These are phyloP conservation scores for Termitomyces sp. DNA, from an alignment of 1,284 basidiomycete species.

Conservation along the genomic window DNA sequence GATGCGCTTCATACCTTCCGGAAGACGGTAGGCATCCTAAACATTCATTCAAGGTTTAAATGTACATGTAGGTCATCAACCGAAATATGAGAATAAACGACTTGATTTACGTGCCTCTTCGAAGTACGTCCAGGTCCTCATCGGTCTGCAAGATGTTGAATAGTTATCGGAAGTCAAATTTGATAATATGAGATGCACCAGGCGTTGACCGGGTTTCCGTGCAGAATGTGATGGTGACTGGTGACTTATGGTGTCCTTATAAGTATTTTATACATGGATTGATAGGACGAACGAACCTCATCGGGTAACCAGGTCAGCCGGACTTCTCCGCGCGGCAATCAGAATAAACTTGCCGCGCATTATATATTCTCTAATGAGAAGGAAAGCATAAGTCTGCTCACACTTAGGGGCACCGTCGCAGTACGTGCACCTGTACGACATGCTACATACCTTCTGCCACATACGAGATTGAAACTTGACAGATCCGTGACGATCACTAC, in stretches of 20 bases:
- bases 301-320: neutral
- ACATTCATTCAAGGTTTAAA: neutral
- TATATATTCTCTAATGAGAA: neutral
- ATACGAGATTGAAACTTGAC: neutral
- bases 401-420: neutral
- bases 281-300: no score
- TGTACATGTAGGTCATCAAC: neutral
- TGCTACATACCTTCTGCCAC: conserved; percentile 1
- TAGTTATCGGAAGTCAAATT: neutral
- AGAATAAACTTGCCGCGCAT: neutral
- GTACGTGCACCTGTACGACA: conserved; percentile 5
- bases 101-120: conserved; percentile 28
- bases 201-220: neutral
- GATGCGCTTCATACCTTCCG: conserved; percentile 44
- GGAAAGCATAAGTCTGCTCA: neutral
- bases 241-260: no score
- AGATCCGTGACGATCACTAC: neutral
- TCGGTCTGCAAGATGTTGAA: neutral
- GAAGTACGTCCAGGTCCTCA: conserved; percentile 29
- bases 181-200: neutral
- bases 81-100: neutral
- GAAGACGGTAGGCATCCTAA: conserved; percentile 45
- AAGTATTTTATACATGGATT: no score
- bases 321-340: conserved; percentile 2
- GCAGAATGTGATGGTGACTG: neutral